Evolutionary conservation across 495 filamentous ascomycete species (phyloP), one percentile per base, ranked within the genome.

Genomic region (Daldinia childiae): DNA sequence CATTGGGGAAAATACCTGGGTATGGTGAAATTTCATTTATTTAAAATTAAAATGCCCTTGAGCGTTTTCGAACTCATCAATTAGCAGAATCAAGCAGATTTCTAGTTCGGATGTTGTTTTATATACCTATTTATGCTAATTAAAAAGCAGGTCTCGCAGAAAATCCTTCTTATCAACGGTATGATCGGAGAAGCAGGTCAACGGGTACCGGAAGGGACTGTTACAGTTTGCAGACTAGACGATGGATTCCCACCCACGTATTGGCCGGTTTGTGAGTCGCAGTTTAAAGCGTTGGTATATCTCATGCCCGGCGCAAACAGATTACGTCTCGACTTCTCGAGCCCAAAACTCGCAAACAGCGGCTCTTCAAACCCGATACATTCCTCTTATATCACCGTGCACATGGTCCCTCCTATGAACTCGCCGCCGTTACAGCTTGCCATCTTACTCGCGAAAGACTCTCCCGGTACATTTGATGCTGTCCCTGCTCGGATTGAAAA

Each of bases 221-320:
- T 98, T 51, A 94, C 89, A 7, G 87, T 97, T 60, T 90, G 84
- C 73, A 92, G 95, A 64, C 89, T 93, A 68, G 90, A 96, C 76
- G 93, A 97, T 76, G 88, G 81, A 70, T 95, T 96, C 73, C 93
- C 94, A 9, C 83, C 91, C 7, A 91, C 88, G 14, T 80, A 82
- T 43, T 97, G 93, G 93, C 94, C 93, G 17, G 94, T 97, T 8
- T 89, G 85, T 74, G 89, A 92, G 41, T 95, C 92, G 3, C 88
- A 92, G 77, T 98, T 97, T 82, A 98, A 97, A 81, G 91, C 91
- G 7, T 84, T 97, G 36, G 85, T 97, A 11, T 92, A 97, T 77
- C 86, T 98, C n/a, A 85, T 89, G 65, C 93, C 94, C 0, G 94
- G 94, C 24, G 91, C 92, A 50, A 98, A 98, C 80, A 88, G 87